These are phyloP conservation scores for Spencermartinsiella europaea DNA, from an alignment of 805 yeast genomes.

Conservation along the genomic window DNA sequence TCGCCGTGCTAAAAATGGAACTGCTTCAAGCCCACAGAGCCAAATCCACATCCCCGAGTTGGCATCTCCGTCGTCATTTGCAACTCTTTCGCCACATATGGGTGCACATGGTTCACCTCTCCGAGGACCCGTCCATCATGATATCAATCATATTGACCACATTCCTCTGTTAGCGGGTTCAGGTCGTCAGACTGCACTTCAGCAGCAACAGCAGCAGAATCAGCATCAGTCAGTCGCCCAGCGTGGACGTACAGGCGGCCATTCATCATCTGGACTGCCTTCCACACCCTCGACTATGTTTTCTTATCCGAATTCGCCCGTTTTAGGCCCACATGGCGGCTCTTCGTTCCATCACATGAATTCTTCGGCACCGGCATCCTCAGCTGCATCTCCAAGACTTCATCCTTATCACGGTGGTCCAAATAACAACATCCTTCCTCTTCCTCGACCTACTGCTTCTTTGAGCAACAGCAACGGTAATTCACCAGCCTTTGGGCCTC, in stretches of 20 bases:
- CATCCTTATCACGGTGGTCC: background rate
- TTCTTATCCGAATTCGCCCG: conserved; percentile 9
- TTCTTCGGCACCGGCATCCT: background rate
- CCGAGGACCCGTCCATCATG: conserved; percentile 9
- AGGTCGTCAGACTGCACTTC: conserved; percentile 2
- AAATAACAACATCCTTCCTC: background rate
- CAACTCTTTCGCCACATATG: conserved; percentile 15
- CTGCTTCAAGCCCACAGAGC: conserved; percentile 7
- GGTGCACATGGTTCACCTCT: conserved; percentile 12
- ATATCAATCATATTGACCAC: conserved; percentile 16
- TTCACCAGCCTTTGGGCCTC: background rate
- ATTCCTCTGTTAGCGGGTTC: conserved; percentile 11
- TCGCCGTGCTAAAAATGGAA: conserved; percentile 10
- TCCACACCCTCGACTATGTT: conserved; percentile 20
- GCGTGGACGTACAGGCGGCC: background rate
- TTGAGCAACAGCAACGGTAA: background rate
- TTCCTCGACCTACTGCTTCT: conserved; percentile 1
- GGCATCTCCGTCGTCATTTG: conserved; percentile 14
- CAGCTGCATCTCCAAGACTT: background rate
- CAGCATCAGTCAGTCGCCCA: background rate
- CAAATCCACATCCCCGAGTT: conserved; percentile 9
- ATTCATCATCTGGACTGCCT: conserved; percentile 3
- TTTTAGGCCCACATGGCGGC: background rate
- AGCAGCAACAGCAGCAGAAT: conserved; percentile 3
- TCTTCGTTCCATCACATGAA: no score